phyloP scores from a whole-genome alignment of 176 grass and related monocot genomes.

The Saccharum spontaneum region DNA sequence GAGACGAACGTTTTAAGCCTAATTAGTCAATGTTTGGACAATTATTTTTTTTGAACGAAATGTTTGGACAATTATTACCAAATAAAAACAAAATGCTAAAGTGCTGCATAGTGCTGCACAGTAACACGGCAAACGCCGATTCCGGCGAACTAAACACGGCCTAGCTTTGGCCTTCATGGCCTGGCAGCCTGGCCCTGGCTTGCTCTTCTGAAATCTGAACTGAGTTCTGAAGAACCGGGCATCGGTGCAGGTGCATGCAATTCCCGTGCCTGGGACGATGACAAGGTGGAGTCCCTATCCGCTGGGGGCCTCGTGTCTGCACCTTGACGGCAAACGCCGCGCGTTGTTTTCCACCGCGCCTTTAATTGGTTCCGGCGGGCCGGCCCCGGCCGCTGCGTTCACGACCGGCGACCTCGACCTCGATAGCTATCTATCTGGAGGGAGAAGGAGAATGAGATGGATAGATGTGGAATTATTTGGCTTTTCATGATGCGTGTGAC shows the following conservation, averaged over 20 bases:
- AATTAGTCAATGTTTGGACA: no score
- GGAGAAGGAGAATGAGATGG: background rate
- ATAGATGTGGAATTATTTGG: background rate
- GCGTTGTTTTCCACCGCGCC: no score
- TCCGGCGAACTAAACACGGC: no score
- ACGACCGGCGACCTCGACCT: background rate
- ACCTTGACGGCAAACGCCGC: no score
- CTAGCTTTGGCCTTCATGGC: background rate
- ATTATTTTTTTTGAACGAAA: no score
- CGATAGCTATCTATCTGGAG: background rate
- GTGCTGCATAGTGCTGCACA: no score
- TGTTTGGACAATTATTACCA: no score
- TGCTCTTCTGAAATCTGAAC: background rate
- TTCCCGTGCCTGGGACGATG: no score
- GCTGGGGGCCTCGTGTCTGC: background rate
- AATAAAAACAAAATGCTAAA: no score
- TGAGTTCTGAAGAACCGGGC: background rate
- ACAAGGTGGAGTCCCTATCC: background rate
- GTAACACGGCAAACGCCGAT: no score
- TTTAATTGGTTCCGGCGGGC: background rate
- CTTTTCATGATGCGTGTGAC: background rate
- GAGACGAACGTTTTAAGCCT: no score
- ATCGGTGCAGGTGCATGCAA: no score
- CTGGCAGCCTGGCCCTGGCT: background rate
- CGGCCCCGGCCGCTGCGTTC: background rate